A percentile compares a stretch with the other conserved stretches of the same genome.
phyloP scores from a whole-genome alignment of 2,329 filamentous ascomycete genomes.

The Cytospora chrysosperma region DNA sequence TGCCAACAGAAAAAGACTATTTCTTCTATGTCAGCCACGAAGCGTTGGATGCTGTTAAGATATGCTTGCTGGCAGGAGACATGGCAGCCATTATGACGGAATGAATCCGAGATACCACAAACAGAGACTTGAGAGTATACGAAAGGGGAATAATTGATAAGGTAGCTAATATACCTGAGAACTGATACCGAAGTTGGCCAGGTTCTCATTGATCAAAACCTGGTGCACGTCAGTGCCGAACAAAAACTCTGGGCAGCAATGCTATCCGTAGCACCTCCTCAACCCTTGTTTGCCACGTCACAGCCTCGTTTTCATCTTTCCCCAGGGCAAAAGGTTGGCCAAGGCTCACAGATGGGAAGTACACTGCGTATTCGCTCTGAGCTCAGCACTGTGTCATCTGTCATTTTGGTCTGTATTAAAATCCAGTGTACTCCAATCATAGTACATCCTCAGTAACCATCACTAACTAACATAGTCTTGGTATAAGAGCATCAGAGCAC shows the following conservation, averaged over 20 bases:
- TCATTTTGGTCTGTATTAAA: background rate
- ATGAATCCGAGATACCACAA: conserved; percentile 5
- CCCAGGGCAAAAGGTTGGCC: background rate
- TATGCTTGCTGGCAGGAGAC: conserved; percentile 4
- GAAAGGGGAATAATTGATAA: background rate
- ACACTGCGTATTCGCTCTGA: background rate
- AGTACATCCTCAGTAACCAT: background rate
- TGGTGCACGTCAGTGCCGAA: background rate
- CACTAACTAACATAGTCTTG: background rate
- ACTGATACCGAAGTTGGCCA: background rate
- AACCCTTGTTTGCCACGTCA: too few relatives aligned
- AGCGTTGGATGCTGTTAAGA: conserved; percentile 2
- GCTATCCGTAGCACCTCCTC: too few relatives aligned
- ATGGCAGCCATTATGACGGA: conserved; percentile 11
- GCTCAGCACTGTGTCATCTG: background rate
- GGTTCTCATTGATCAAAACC: background rate
- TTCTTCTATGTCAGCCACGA: background rate
- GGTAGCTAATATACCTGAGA: background rate
- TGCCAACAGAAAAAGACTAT: background rate
- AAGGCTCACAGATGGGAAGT: background rate
- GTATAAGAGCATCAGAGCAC: background rate
- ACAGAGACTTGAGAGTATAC: background rate
- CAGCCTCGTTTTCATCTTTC: background rate
- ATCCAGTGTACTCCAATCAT: background rate
- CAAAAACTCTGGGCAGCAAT: background rate